A percentile compares a stretch with the other conserved stretches of the same genome.
Conservation (phyloP, 2,329 filamentous ascomycete genomes). For the Aureobasidium zeae region DNA sequence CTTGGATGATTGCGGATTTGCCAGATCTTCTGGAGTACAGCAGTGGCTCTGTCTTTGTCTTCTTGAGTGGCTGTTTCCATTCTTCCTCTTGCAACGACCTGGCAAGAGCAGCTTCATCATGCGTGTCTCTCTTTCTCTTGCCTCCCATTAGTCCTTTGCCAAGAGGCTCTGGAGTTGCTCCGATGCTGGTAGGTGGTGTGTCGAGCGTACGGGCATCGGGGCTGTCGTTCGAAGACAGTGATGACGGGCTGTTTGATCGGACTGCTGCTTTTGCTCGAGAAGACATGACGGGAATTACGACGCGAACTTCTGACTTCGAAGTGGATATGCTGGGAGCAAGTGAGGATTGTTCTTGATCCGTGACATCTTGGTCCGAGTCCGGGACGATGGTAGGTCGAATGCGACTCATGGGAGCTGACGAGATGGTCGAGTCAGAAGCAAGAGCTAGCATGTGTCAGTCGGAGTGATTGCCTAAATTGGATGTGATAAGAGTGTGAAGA, state of each 20-base stretch:
- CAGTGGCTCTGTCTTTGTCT: conserved; percentile 20
- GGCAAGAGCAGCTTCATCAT: conserved; percentile 26
- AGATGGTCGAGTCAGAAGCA: neutral
- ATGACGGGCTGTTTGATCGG: conserved; percentile 15
- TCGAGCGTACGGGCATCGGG: conserved; percentile 42
- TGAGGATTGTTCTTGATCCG: neutral
- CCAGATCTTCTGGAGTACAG: neutral
- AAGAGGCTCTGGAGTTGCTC: conserved; percentile 45
- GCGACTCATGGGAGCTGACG: too few species aligned
- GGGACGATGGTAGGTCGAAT: conserved; percentile 3
- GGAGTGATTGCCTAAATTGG: neutral
- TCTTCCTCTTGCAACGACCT: conserved; percentile 30
- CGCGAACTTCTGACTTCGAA: conserved; percentile 8
- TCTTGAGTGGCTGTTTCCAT: conserved; percentile 21
- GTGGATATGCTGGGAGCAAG: neutral
- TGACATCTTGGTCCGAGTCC: conserved; percentile 6
- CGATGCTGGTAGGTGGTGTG: conserved; percentile 53
- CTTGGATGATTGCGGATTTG: conserved; percentile 18
- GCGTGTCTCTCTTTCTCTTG: conserved; percentile 28
- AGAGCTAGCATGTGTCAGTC: conserved; percentile 9
- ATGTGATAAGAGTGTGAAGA: neutral
- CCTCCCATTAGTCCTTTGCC: conserved; percentile 22
- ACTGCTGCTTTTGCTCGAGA: neutral
- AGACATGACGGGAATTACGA: conserved; percentile 14
- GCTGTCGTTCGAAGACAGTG: conserved; percentile 30